A percentile compares a stretch with the other conserved stretches of the same genome.
Evolutionary conservation across 306 rosid genomes (phyloP).

Genomic region (Lathyrus aphaca): DNA sequence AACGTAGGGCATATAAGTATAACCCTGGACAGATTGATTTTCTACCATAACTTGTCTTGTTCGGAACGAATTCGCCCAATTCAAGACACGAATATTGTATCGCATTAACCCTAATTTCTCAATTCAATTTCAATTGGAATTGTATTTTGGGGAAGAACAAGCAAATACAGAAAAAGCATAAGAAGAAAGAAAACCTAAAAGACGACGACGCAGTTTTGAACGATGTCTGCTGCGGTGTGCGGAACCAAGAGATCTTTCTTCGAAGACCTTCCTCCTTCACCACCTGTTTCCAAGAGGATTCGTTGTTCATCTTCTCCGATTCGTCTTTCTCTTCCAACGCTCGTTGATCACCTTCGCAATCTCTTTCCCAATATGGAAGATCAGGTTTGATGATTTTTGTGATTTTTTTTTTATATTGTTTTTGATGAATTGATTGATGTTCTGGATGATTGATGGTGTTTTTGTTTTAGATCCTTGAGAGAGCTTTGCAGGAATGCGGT

Average conservation of each 20-base stretch:
- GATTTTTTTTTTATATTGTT: background rate
- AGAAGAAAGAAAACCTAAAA: conserved; percentile 8
- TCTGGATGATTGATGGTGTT: background rate
- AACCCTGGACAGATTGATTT: too few species aligned
- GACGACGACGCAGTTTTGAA: conserved; percentile 42
- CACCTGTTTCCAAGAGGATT: conserved; percentile 81
- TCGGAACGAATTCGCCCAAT: too few species aligned
- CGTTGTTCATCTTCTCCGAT: conserved; percentile 89
- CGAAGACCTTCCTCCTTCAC: conserved; percentile 92
- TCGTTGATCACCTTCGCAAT: conserved; percentile 68
- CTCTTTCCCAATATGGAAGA: conserved; percentile 81
- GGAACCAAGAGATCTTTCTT: conserved; percentile 98
- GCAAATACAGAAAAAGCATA: background rate
- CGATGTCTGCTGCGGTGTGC: conserved; percentile 99
- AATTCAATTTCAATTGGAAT: background rate
- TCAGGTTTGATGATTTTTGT: conserved; percentile 41
- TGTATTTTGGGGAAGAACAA: background rate
- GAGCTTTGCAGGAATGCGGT: conserved; percentile 78
- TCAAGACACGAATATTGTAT: too few species aligned
- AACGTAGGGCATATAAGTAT: too few species aligned
- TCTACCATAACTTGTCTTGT: too few species aligned
- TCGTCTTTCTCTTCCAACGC: conserved; percentile 57
- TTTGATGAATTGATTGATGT: background rate
- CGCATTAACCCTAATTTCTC: background rate
- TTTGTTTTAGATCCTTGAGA: conserved; percentile 71